Evolutionary conservation across 1,284 basidiomycete genomes (phyloP).

Genomic region (Psilocybe mexicana): DNA sequence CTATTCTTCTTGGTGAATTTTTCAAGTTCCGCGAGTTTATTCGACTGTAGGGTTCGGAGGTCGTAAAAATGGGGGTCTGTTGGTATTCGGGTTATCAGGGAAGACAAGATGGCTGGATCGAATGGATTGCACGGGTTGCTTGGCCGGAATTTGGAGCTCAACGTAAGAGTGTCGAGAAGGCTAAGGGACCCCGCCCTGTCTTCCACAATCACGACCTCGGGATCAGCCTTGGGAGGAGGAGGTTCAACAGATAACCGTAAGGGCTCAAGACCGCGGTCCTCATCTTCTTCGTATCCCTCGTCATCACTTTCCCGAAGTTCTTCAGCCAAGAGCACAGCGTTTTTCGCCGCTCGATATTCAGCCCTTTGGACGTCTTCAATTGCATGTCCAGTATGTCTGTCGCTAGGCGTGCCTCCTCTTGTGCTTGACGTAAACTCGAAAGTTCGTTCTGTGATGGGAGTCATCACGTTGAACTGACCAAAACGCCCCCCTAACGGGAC

Average conservation of each 20-base stretch:
- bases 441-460: conserved; percentile 92
- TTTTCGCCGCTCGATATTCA: conserved; percentile 49
- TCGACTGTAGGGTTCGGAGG: conserved; percentile 51
- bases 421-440: conserved; percentile 78
- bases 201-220: conserved; percentile 35
- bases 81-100: conserved; percentile 70
- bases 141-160: conserved; percentile 63
- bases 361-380: conserved; percentile 32
- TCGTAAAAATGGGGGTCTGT: conserved; percentile 70
- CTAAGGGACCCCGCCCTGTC: conserved; percentile 63
- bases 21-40: conserved; percentile 67
- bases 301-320: conserved; percentile 44
- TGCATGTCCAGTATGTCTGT: conserved; percentile 27
- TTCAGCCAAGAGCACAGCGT: conserved; percentile 55
- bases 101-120: conserved; percentile 65
- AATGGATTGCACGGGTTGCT: conserved; percentile 91
- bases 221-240: conserved; percentile 27
- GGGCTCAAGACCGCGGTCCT: conserved; percentile 28
- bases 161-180: conserved; percentile 61
- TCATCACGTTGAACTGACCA: conserved; percentile 85
- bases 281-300: conserved; percentile 30
- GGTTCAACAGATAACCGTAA: conserved; percentile 31
- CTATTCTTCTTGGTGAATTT: conserved; percentile 60
- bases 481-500: conserved; percentile 72
- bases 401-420: conserved; percentile 49